A percentile compares a stretch with the other conserved stretches of the same genome.
phyloP scores from a whole-genome alignment of 1,139 yeast species.

The Magnusiomyces tetraspermus region DNA sequence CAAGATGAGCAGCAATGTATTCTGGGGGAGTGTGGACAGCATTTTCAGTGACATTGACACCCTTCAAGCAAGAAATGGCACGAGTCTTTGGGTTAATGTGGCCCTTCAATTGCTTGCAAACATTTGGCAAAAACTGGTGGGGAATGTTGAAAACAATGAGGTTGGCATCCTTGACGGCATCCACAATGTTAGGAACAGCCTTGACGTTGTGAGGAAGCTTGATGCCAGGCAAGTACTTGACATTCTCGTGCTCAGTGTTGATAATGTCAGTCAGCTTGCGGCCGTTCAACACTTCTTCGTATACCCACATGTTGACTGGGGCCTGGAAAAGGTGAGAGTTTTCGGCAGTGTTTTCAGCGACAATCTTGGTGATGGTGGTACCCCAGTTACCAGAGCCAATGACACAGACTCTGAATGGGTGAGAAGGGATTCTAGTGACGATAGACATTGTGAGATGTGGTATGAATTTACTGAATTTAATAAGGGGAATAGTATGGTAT shows the following conservation, averaged over 20 bases:
- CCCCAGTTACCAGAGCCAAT: constrained; percentile 55
- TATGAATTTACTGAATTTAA: neutral
- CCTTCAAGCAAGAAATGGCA: constrained; percentile 90
- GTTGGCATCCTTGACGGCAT: constrained; percentile 68
- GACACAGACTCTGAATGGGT: constrained; percentile 29
- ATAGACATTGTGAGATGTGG: neutral
- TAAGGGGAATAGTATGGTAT: neutral
- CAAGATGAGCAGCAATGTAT: constrained; percentile 63
- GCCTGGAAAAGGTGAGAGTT: constrained; percentile 58
- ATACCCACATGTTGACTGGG: constrained; percentile 90
- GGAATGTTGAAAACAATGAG: constrained; percentile 85
- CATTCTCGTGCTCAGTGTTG: constrained; percentile 80
- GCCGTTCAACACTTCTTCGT: constrained; percentile 62
- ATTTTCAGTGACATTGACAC: constrained; percentile 70
- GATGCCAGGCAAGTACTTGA: constrained; percentile 72
- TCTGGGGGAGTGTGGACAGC: constrained; percentile 75
- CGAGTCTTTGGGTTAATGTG: constrained; percentile 57
- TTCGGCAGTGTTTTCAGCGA: constrained; percentile 72
- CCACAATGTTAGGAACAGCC: constrained; percentile 75
- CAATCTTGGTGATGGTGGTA: constrained; percentile 87
- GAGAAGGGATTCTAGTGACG: constrained; percentile 1
- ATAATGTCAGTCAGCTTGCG: constrained; percentile 71
- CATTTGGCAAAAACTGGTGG: constrained; percentile 63
- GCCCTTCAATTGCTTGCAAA: constrained; percentile 68
- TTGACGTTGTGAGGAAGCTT: constrained; percentile 67